Base-by-base conservation (phyloP, 2,329 filamentous ascomycete genomes). In the Colletotrichum sansevieriae region DNA sequence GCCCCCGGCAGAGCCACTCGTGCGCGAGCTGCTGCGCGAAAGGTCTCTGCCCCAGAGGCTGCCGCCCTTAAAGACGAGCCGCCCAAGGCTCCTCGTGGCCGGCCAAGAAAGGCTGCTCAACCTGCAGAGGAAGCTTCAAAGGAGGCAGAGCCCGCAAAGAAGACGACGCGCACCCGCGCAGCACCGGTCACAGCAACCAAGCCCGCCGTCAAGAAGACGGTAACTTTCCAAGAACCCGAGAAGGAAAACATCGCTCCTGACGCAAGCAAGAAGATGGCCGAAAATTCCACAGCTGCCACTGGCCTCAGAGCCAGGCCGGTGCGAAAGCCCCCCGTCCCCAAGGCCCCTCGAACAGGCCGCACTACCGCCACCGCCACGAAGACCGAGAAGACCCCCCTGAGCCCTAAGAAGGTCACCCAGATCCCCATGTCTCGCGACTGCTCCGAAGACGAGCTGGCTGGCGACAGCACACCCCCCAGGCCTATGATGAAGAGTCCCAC, bases 391-490 rank as follows among this genome's bases (percentile, higher is more conserved):
- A 83, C 83, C 64, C 88, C 88, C 39, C 80, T 91, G 61, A 90
- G 88, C 78, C 88, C 88, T 79, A 90, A 87, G 82, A 91, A 91
- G 82, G 84, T 87, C 72, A 87, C 87, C 46, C 87, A 90, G 79
- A 80, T 90, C 72, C 80, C 83, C 57, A 72, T 81, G 69, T 81
- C 75, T 74, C 78, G 79, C 71, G 85, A 86, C 59, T 81, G 82
- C 35, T 89, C 88, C 35, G 88, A 90, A 58, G 88, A 91, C 74
- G 88, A 90, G 75, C 83, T 90, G 41, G 85, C 85, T 33, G 82
- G 80, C 47, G 85, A 87, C 68, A 83, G 83, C 72, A 82, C 82
- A 2, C 84, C 84, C 6, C 79, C 86, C 51, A 85, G 83, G 73
- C 81, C 85, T 1, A 78, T 89, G 75, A 83, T 83, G 78, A 88